These are phyloP conservation scores for Posidonia oceanica DNA, from an alignment of 116 monocot species.

Conservation along the genomic window DNA sequence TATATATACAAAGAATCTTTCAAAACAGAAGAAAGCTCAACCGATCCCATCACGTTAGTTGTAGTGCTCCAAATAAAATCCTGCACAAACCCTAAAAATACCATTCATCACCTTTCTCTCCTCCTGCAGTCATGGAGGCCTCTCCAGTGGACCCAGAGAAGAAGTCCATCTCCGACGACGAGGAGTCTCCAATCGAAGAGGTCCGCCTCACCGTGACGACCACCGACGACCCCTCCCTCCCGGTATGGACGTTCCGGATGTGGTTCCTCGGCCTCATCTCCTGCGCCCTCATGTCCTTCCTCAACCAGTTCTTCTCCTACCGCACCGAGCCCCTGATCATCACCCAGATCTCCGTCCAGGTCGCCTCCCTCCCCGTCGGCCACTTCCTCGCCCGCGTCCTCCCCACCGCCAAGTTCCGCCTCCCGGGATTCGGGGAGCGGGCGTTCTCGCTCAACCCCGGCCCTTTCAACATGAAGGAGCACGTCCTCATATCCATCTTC, in stretches of 20 bases:
- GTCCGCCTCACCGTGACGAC: slow-evolving; percentile 67
- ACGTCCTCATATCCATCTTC: slow-evolving; percentile 88
- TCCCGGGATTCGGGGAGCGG: slow-evolving; percentile 40
- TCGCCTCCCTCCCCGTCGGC: slow-evolving; percentile 70
- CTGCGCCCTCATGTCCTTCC: slow-evolving; percentile 64
- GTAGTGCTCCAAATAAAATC: too few species aligned
- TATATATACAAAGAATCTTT: too few species aligned
- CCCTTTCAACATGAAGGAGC: slow-evolving; percentile 96
- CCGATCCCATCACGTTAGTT: too few species aligned
- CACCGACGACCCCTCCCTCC: slow-evolving; percentile 75
- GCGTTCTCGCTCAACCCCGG: slow-evolving; percentile 78
- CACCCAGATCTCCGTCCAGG: slow-evolving; percentile 80
- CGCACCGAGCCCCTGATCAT: slow-evolving; percentile 73
- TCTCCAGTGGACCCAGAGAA: too few species aligned
- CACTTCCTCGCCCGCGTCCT: slow-evolving; percentile 45
- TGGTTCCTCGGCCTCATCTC: slow-evolving; percentile 73
- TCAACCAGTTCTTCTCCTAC: slow-evolving; percentile 96
- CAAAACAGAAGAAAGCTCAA: too few species aligned
- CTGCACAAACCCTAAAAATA: too few species aligned
- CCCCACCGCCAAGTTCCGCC: slow-evolving; percentile 31
- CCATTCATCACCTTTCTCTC: too few species aligned
- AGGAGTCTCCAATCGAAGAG: slow-evolving; percentile 72
- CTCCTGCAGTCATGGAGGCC: too few species aligned
- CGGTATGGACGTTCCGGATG: slow-evolving; percentile 92
- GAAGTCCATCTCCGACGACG: slow-evolving; percentile 13